Evolutionary conservation across 495 filamentous ascomycete species (phyloP).

Genomic region (Xylaria flabelliformis): DNA sequence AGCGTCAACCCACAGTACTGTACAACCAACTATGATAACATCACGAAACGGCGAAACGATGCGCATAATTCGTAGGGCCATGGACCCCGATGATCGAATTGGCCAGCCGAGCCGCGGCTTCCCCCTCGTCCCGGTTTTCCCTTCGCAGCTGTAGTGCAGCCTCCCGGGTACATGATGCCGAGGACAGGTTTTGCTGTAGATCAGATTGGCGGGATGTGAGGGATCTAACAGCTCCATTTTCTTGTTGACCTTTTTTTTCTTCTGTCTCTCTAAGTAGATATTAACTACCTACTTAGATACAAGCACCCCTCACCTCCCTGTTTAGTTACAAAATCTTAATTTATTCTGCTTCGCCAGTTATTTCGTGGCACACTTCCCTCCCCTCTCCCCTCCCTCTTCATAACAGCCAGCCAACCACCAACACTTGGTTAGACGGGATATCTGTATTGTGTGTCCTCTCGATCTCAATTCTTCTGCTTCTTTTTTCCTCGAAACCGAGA

Average conservation of each 20-base stretch:
- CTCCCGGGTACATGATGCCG: background rate
- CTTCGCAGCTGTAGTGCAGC: background rate
- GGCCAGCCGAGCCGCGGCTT: constrained; percentile 18
- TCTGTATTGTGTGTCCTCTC: background rate
- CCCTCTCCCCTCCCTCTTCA: background rate
- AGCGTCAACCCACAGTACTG: background rate
- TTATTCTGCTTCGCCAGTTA: background rate
- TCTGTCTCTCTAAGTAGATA: background rate
- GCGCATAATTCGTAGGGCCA: background rate
- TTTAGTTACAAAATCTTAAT: background rate
- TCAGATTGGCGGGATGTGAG: constrained; percentile 1
- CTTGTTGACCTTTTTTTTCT: background rate
- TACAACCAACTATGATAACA: background rate
- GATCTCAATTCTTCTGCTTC: background rate
- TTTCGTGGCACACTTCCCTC: background rate
- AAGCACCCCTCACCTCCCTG: constrained; percentile 7
- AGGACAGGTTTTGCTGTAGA: background rate
- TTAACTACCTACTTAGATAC: background rate
- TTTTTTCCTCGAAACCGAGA: background rate
- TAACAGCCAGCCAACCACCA: background rate
- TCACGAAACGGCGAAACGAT: background rate
- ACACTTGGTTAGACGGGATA: background rate
- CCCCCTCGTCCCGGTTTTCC: background rate
- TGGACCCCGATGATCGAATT: background rate
- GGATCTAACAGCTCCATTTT: constrained; percentile 5